phyloP scores from a whole-genome alignment of 2,329 filamentous ascomycete genomes.

The Pseudogymnoascus sp. region DNA sequence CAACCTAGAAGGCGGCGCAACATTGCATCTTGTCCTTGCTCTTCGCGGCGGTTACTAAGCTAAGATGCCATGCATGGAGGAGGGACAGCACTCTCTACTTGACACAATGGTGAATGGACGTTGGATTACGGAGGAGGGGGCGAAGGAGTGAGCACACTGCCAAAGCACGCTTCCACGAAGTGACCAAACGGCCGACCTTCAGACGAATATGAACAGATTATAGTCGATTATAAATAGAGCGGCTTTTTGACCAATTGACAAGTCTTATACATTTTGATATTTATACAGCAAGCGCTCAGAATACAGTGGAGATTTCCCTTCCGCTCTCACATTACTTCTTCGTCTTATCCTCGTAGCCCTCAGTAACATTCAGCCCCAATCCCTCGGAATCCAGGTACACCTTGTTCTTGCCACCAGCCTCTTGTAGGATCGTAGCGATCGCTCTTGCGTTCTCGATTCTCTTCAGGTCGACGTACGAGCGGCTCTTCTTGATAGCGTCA shows the following conservation, averaged over 20 bases:
- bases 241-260: conserved; percentile 5
- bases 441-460: conserved; percentile 93
- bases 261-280: conserved; percentile 9
- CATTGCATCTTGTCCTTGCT: conserved; percentile 89
- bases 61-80: neutral
- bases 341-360: conserved; percentile 35
- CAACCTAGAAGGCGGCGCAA: conserved; percentile 81
- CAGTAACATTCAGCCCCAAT: conserved; percentile 79
- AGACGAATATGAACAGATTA: conserved; percentile 3
- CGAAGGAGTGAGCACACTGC: neutral
- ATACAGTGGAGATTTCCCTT: conserved; percentile 41
- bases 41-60: conserved; percentile 61
- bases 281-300: conserved; percentile 19
- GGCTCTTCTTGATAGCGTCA: conserved; percentile 99
- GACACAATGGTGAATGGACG: neutral
- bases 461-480: conserved; percentile 91
- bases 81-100: neutral
- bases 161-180: neutral
- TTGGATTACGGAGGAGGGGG: neutral
- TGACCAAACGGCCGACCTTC: neutral
- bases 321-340: conserved; percentile 35
- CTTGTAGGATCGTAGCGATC: conserved; percentile 83
- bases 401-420: conserved; percentile 81
- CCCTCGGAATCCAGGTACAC: conserved; percentile 87
- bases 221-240: conserved; percentile 7